Percentiles rank a stretch among this genome's conserved stretches.
Conservation (phyloP, 2,329 filamentous ascomycete species). For the Talaromyces sp. region DNA sequence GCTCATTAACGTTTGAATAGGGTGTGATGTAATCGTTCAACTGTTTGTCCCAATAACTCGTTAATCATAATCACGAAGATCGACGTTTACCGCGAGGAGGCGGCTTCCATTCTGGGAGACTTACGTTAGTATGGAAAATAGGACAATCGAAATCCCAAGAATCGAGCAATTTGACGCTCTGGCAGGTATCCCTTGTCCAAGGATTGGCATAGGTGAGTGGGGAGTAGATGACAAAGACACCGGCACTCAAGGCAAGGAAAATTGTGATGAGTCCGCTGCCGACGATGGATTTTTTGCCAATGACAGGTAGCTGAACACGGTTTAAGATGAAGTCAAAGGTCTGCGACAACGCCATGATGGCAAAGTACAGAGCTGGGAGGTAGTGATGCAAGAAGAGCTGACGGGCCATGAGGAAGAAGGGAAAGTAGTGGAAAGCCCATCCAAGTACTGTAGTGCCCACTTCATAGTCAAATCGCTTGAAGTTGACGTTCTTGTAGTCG, state of each 20-base stretch:
- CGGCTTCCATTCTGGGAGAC: conserved; percentile 45
- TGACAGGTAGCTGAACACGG: conserved; percentile 65
- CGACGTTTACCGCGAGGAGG: conserved; percentile 28
- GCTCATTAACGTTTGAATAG: conserved; percentile 24
- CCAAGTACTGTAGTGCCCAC: conserved; percentile 84
- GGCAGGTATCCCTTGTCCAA: conserved; percentile 89
- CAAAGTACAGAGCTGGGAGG: conserved; percentile 94
- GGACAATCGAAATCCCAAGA: conserved; percentile 99
- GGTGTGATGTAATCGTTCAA: conserved; percentile 40
- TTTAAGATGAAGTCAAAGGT: conserved; percentile 80
- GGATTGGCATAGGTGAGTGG: conserved; percentile 89
- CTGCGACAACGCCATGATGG: conserved; percentile 83
- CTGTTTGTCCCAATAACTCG: conserved; percentile 25
- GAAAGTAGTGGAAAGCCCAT: conserved; percentile 98
- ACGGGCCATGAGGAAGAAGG: conserved; percentile 96
- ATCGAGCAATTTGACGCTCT: conserved; percentile 77
- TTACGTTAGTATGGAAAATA: conserved; percentile 81
- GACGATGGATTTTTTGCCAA: conserved; percentile 67
- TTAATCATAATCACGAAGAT: conserved; percentile 17
- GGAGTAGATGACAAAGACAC: conserved; percentile 78
- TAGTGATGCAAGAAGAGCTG: conserved; percentile 99
- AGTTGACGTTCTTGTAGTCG: conserved; percentile 76
- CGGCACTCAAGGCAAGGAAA: conserved; percentile 71
- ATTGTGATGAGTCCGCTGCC: conserved; percentile 70
- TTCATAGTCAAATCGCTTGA: conserved; percentile 98